Conservation (phyloP, 1,284 basidiomycete genomes). For the Amylostereum areolatum region DNA sequence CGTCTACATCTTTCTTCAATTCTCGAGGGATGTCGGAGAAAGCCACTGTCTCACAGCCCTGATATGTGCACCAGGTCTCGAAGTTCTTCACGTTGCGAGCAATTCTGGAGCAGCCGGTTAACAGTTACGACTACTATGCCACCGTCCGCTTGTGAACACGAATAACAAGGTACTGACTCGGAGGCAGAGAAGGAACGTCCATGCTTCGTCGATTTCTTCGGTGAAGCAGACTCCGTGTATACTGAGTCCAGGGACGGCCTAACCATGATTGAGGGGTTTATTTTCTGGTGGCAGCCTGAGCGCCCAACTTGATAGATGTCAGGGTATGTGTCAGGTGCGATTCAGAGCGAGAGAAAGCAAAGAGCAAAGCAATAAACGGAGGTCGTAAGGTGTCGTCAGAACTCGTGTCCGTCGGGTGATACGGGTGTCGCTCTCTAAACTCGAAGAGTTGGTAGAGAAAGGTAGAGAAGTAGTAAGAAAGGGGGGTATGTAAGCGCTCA, state of each 20-base stretch:
- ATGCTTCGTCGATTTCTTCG: constrained; percentile 3
- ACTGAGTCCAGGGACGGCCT: constrained; percentile 10
- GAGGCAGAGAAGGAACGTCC: constrained; percentile 19
- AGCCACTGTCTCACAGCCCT: constrained; percentile 23
- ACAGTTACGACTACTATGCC: not conserved
- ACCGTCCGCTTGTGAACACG: no score
- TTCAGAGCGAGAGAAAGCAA: not conserved
- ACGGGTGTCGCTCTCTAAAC: no score
- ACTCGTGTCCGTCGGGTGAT: constrained; percentile 1
- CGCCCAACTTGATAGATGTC: no score
- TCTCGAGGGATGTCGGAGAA: constrained; percentile 23
- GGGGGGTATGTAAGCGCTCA: not conserved
- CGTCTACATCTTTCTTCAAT: constrained; percentile 13
- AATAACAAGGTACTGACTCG: constrained; percentile 14
- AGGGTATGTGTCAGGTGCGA: no score
- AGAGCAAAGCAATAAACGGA: not conserved
- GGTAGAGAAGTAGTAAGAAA: not conserved
- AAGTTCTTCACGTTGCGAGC: constrained; percentile 24
- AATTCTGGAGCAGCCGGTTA: constrained; percentile 17
- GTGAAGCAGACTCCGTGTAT: not conserved
- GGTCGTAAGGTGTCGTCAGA: not conserved
- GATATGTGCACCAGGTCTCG: constrained; percentile 25
- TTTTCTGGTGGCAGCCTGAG: not conserved
- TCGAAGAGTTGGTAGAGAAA: not conserved
- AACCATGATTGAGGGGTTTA: constrained; percentile 1